Evolutionary conservation across 1,284 basidiomycete species (phyloP), one percentile per base, ranked within the genome.

Genomic region (Pholiota adiposa): DNA sequence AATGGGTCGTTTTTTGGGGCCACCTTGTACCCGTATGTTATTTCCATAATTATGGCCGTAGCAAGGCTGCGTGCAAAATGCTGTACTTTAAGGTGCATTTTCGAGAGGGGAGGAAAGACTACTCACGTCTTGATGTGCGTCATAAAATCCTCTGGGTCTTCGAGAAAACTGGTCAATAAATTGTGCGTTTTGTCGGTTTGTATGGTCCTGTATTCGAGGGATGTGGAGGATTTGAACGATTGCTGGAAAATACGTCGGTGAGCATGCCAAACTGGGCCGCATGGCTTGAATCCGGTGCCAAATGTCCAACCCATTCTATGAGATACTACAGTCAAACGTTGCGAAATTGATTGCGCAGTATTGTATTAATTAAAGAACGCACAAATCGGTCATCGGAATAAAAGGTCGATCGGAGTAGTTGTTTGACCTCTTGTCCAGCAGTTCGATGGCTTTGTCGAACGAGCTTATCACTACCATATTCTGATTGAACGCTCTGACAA

Each of bases 21-120:
- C 4, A 69, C 62, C 36, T 69, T 62, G 31, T 71, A 69, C 5
- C 68, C 71, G 23, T 72, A 70, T 27, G 69, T 63, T 12, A 67
- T 60, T 9, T 62, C 58, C 53, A 69, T 63, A 16, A 69, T 56
- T 31, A 71, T 64, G 0, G 69, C 65, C 2, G 65, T 67, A 9
- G 70, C 48, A 25, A 64, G 59, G 5, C 69, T 72, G 48, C 19
- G 18, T 6, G 38, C 6, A 33, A 23, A 4, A 12, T 12, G 18
- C 9, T 33, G 6, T n/a, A n/a, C n/a, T n/a, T 51, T 11, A 19
- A n/a, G 14, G 21, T 14, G 36, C 36, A 12, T n/a, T n/a, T n/a
- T n/a, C 18, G 36, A 36, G 2, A 18, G 29, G 19, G 2, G n/a
- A 31, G n/a, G 12, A 40, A 31, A 6, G 12, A n/a, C 3, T 44